Evolutionary conservation across 192 early-diverging fungal species (phyloP).

Genomic region (Coemansia sp.): DNA sequence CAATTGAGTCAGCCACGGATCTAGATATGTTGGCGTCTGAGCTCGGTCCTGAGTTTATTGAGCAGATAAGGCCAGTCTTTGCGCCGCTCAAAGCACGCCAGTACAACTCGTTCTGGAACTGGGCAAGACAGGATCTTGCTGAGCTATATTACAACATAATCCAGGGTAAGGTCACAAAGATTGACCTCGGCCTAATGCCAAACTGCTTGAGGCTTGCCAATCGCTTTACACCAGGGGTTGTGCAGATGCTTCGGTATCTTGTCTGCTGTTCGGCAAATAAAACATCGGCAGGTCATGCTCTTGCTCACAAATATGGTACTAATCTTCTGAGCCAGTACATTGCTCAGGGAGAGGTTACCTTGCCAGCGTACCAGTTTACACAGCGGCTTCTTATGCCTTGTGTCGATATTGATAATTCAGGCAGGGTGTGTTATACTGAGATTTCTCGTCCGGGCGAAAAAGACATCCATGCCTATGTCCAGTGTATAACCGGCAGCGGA

Average conservation of each 20-base stretch:
- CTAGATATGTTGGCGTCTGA: conserved; percentile 79
- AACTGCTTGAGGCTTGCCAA: conserved; percentile 85
- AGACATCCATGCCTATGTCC: conserved; percentile 22
- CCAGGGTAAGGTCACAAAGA: conserved; percentile 70
- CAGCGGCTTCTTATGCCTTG: conserved; percentile 79
- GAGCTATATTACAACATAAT: conserved; percentile 77
- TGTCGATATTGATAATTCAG: conserved; percentile 28
- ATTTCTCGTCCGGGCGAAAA: conserved; percentile 20
- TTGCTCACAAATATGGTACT: conserved; percentile 72
- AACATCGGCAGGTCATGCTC: conserved; percentile 68
- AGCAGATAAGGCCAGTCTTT: conserved; percentile 82
- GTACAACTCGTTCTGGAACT: conserved; percentile 97
- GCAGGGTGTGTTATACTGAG: conserved; percentile 23
- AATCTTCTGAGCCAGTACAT: conserved; percentile 75
- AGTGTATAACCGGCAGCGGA: conserved; percentile 3
- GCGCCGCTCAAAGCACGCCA: conserved; percentile 74
- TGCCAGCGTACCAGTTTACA: conserved; percentile 88
- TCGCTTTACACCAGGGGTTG: conserved; percentile 68
- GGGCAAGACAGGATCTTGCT: conserved; percentile 61
- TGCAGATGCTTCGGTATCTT: conserved; percentile 78
- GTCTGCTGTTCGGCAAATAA: conserved; percentile 65
- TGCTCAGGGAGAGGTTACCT: conserved; percentile 60
- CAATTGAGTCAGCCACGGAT: conserved; percentile 24
- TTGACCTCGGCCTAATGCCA: conserved; percentile 83
- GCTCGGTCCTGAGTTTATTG: conserved; percentile 81